A percentile compares a stretch with the other conserved stretches of the same genome.
Conservation (phyloP, 495 filamentous ascomycete species). For the Chlorociboria aeruginascens region DNA sequence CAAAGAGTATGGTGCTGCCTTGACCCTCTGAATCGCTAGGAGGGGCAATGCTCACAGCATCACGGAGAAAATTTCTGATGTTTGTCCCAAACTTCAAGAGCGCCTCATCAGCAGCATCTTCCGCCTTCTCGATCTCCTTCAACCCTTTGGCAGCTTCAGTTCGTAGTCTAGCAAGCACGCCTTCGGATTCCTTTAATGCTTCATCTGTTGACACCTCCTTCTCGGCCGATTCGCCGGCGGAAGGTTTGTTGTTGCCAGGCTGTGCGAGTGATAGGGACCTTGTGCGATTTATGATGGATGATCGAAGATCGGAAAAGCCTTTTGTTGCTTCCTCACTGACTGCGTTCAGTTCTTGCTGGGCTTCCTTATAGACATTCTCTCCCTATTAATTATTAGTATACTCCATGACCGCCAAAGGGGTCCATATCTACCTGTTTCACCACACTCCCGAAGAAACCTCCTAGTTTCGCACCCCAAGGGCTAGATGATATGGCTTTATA, state of each 20-base stretch:
- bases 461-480: constrained; percentile 81
- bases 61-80: constrained; percentile 78
- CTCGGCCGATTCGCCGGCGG: constrained; percentile 24
- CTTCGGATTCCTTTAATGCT: constrained; percentile 51
- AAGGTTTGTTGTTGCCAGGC: constrained; percentile 11
- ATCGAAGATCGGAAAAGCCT: constrained; percentile 63
- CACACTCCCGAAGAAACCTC: constrained; percentile 78
- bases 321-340: constrained; percentile 73
- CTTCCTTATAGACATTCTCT: constrained; percentile 74
- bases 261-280: constrained; percentile 54
- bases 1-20: constrained; percentile 54
- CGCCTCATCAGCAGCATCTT: constrained; percentile 96
- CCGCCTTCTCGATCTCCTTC: constrained; percentile 84
- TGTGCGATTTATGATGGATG: constrained; percentile 57
- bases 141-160: constrained; percentile 72
- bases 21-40: constrained; percentile 28
- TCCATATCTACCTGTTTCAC: constrained; percentile 58
- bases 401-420: neutral
- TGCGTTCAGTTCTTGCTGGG: constrained; percentile 64
- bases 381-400: constrained; percentile 36
- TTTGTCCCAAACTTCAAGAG: constrained; percentile 87
- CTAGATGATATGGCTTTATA: constrained; percentile 86
- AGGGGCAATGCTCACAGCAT: constrained; percentile 81
- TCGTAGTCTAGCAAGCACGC: constrained; percentile 72
- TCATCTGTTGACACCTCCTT: constrained; percentile 35